phyloP scores from a whole-genome alignment of 257 asterid genomes.

The Osmanthus fragrans region DNA sequence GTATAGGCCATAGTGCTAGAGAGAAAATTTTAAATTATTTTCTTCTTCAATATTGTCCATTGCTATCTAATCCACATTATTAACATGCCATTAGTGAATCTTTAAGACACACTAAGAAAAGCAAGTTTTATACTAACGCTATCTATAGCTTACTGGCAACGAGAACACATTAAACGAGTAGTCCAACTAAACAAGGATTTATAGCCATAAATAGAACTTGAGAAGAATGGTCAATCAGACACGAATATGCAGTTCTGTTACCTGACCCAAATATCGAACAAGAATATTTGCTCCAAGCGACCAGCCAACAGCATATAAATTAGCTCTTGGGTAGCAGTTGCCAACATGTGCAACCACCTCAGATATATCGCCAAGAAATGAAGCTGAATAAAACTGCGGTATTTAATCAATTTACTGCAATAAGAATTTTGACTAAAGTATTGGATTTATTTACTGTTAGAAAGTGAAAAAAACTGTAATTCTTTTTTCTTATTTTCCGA shows the following conservation, averaged over 20 bases:
- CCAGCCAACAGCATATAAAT: constrained; percentile 91
- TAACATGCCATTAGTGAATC: not conserved
- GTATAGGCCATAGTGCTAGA: not conserved
- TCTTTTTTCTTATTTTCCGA: not conserved
- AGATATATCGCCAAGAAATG: constrained; percentile 85
- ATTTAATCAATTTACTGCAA: not conserved
- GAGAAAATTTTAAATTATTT: not conserved
- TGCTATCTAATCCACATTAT: not conserved
- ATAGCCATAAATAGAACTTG: not conserved
- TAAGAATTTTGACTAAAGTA: not conserved
- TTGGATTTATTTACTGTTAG: not conserved
- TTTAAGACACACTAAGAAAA: not conserved
- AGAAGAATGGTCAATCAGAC: constrained; percentile 1
- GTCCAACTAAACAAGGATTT: constrained; percentile 3
- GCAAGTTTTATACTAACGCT: not conserved
- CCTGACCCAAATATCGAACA: constrained; percentile 90
- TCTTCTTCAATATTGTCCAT: not conserved
- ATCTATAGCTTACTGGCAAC: not conserved
- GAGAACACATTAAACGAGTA: not conserved
- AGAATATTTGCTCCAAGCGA: constrained; percentile 98
- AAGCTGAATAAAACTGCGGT: constrained; percentile 96
- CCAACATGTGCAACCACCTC: constrained; percentile 77
- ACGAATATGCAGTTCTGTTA: constrained; percentile 21
- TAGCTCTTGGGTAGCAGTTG: constrained; percentile 67
- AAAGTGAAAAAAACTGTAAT: not conserved